Percentiles rank a stretch among this genome's conserved stretches.
phyloP scores from a whole-genome alignment of 768 basidiomycete genomes.

The Phaffia tasmanica region DNA sequence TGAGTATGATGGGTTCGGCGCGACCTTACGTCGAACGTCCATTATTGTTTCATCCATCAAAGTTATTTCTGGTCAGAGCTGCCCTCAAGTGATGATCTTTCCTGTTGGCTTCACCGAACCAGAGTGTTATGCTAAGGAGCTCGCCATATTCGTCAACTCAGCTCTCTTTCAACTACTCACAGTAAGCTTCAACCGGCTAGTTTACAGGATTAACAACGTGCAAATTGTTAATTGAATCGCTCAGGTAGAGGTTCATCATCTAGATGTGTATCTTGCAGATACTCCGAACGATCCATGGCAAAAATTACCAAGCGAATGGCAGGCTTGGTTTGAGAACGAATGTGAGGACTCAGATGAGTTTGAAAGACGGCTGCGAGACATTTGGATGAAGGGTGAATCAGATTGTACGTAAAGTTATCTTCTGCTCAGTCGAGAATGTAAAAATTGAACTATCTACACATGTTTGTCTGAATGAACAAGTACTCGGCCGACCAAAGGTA shows the following conservation, averaged over 20 bases:
- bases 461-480: background rate
- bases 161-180: no score
- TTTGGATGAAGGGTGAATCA: background rate
- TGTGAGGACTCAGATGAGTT: background rate
- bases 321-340: conserved; percentile 4
- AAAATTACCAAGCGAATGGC: background rate
- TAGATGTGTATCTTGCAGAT: background rate
- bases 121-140: no score
- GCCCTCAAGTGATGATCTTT: no score
- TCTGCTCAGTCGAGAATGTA: background rate
- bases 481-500: background rate
- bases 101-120: no score
- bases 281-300: background rate
- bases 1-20: no score
- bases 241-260: conserved; percentile 1
- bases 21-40: no score
- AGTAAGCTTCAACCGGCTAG: no score
- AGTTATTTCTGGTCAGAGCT: no score
- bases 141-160: no score
- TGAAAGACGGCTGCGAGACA: background rate
- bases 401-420: no score
- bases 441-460: background rate
- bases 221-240: background rate
- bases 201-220: no score
- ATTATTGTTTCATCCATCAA: no score